Evolutionary conservation across 1,284 basidiomycete genomes (phyloP).

Genomic region (Neotropicomus parvogracilis): DNA sequence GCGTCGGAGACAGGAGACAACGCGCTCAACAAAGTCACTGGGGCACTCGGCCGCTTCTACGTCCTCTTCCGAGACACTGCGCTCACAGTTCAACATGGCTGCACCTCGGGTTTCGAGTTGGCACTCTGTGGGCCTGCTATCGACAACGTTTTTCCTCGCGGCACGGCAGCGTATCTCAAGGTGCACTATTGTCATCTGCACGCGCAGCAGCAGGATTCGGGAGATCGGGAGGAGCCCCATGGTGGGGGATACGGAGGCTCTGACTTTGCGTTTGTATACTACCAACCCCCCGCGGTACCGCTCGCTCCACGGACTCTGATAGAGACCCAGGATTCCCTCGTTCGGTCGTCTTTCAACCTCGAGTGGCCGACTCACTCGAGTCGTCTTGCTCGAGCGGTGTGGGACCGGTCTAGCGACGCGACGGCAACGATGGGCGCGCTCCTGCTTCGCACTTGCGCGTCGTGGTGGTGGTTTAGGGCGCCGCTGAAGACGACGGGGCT

Average conservation of each 20-base stretch:
- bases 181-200: conserved; percentile 7
- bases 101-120: not conserved
- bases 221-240: too few relatives aligned
- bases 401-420: not conserved
- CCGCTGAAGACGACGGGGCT: conserved; percentile 3
- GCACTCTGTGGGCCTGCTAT: conserved; percentile 2
- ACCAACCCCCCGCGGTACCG: not conserved
- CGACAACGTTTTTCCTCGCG: conserved; percentile 2
- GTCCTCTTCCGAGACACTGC: conserved; percentile 11
- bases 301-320: not conserved
- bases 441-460: conserved; percentile 1
- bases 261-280: not conserved
- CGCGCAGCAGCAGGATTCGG: not conserved
- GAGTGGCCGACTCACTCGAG: not conserved
- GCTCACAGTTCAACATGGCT: conserved; percentile 8
- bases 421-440: not conserved
- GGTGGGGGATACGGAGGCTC: conserved; percentile 8
- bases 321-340: not conserved
- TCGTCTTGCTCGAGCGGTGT: not conserved
- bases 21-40: conserved; percentile 23
- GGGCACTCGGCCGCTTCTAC: conserved; percentile 22
- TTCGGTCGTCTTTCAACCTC: not conserved
- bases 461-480: conserved; percentile 13
- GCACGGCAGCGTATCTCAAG: not conserved
- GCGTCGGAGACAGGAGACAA: conserved; percentile 21